A percentile compares a stretch with the other conserved stretches of the same genome.
phyloP scores from a whole-genome alignment of 2,329 filamentous ascomycete species.

The Ophiostoma sp. region DNA sequence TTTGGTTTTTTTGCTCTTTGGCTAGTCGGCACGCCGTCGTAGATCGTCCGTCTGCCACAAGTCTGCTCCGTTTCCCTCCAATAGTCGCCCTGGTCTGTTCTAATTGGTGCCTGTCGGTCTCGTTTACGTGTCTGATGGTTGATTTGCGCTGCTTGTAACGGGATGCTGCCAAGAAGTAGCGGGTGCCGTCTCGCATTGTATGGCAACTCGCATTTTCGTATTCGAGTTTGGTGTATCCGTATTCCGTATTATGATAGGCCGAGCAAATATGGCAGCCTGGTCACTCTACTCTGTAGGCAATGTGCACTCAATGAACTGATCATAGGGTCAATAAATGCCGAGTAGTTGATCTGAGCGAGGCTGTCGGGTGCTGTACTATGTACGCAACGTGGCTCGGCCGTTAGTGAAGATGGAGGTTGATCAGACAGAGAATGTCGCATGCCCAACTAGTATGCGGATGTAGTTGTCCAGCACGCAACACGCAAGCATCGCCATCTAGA shows the following conservation, averaged over 20 bases:
- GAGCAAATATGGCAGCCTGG: not conserved
- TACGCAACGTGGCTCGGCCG: conserved; percentile 8
- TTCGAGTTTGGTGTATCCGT: not conserved
- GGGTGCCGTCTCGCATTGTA: too few species aligned
- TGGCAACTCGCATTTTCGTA: not conserved
- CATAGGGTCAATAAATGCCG: too few species aligned
- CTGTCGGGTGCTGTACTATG: not conserved
- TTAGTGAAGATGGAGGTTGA: not conserved
- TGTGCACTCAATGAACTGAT: too few species aligned
- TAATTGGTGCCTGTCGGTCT: not conserved
- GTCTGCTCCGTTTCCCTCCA: not conserved
- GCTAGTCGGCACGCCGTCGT: not conserved
- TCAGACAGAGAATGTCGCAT: not conserved
- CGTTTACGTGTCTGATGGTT: not conserved
- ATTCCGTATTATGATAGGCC: not conserved
- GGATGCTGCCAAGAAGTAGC: too few species aligned
- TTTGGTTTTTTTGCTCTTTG: not conserved
- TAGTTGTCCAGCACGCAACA: not conserved
- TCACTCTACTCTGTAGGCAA: not conserved
- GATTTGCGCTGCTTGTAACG: not conserved
- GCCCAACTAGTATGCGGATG: not conserved
- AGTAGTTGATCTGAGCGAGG: not conserved
- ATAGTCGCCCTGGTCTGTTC: not conserved
- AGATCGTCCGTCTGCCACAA: not conserved
- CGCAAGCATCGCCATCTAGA: not conserved